A percentile compares a stretch with the other conserved stretches of the same genome.
Conservation (phyloP, 2,329 filamentous ascomycete genomes). For the Aspergillus glaucus region DNA sequence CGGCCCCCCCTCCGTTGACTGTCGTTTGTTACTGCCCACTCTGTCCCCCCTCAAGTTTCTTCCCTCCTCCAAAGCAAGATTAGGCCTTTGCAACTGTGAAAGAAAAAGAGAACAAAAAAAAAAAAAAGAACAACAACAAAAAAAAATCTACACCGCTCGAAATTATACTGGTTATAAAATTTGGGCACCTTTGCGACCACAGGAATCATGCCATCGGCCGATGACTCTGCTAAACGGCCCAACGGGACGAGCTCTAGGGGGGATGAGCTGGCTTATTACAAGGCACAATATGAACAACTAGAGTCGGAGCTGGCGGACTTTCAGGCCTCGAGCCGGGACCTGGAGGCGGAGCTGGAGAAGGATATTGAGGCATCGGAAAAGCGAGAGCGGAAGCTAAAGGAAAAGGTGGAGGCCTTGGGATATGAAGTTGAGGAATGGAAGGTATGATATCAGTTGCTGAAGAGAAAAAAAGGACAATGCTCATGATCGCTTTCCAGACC, state of each 20-base stretch:
- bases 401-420: constrained; percentile 75
- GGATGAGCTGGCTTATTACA: constrained; percentile 88
- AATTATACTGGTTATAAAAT: not conserved
- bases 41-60: not conserved
- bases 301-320: constrained; percentile 91
- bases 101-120: too few species aligned
- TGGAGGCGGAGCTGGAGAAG: constrained; percentile 91
- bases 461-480: constrained; percentile 1
- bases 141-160: too few species aligned
- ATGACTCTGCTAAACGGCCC: constrained; percentile 31
- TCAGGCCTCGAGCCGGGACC: constrained; percentile 84
- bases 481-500: constrained; percentile 50
- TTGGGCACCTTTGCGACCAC: constrained; percentile 11
- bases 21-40: not conserved
- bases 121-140: too few species aligned
- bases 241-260: constrained; percentile 44
- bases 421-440: constrained; percentile 99
- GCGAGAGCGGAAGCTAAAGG: constrained; percentile 74
- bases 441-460: constrained; percentile 45
- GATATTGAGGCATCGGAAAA: constrained; percentile 95
- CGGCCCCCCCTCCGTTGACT: not conserved
- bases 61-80: not conserved
- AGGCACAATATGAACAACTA: constrained; percentile 86
- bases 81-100: not conserved
- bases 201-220: constrained; percentile 33